A percentile compares a stretch with the other conserved stretches of the same genome.
These are phyloP conservation scores for Pseudomassariella vexata DNA, from an alignment of 2,329 filamentous ascomycete genomes.

Conservation along the genomic window DNA sequence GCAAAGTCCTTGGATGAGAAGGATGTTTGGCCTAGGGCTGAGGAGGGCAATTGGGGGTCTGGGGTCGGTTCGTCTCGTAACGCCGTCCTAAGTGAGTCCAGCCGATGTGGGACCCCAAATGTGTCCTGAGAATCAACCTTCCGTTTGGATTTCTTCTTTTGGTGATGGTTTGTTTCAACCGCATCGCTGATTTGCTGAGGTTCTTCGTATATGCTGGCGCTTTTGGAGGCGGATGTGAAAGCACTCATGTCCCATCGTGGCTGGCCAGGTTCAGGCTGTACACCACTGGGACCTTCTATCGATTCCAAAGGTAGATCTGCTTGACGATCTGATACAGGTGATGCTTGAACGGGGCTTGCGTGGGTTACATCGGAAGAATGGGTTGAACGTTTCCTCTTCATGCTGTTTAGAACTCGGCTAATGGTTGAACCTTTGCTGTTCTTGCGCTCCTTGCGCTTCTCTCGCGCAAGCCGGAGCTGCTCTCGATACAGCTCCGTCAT, in stretches of 20 bases:
- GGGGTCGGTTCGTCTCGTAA: conserved; percentile 1
- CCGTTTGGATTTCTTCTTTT: conserved; percentile 5
- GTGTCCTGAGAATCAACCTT: conserved; percentile 2
- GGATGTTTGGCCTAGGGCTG: conserved; percentile 7
- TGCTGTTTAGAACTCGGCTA: conserved; percentile 18
- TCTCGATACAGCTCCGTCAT: conserved; percentile 25
- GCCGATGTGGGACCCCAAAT: conserved; percentile 1
- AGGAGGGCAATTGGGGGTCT: conserved; percentile 8
- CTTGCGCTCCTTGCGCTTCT: conserved; percentile 12
- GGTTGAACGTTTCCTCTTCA: conserved; percentile 24
- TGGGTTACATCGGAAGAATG: conserved; percentile 18
- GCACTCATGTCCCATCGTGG: conserved; percentile 7
- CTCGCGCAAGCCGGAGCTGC: conserved; percentile 22
- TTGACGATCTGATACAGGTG: conserved; percentile 11
- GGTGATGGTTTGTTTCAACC: conserved; percentile 2
- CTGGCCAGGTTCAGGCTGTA: conserved; percentile 16
- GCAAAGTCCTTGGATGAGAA: too few species aligned
- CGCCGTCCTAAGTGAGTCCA: conserved; percentile 6
- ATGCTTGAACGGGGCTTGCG: conserved; percentile 10
- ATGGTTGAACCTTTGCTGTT: conserved; percentile 21
- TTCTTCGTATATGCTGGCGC: conserved; percentile 17
- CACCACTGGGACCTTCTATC: conserved; percentile 11
- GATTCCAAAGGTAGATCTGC: conserved; percentile 6
- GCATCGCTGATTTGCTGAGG: conserved; percentile 12
- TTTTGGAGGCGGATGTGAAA: conserved; percentile 6